These are phyloP conservation scores for Kickxella alabastrina DNA, from an alignment of 192 early-diverging fungal genomes.

Conservation along the genomic window DNA sequence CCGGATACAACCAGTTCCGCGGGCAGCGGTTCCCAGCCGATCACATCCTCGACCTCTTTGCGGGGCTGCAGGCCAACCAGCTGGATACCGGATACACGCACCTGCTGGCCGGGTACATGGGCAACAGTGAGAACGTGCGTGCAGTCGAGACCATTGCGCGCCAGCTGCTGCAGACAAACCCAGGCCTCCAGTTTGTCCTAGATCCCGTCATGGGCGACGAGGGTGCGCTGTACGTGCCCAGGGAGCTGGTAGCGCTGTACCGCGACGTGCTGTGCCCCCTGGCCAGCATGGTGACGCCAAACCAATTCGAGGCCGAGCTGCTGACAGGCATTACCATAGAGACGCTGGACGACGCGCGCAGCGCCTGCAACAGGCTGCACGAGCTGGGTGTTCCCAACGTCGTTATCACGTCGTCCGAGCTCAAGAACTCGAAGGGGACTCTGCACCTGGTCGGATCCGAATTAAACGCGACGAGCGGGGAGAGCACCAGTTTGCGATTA, in stretches of 20 bases:
- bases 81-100: conserved; percentile 70
- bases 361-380: conserved; percentile 65
- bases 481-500: conserved; percentile 59
- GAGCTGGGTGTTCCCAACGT: conserved; percentile 60
- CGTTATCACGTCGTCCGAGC: conserved; percentile 70
- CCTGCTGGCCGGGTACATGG: conserved; percentile 86
- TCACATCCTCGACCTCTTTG: conserved; percentile 65
- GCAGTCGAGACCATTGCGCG: conserved; percentile 56
- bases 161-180: conserved; percentile 53
- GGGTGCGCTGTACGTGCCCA: conserved; percentile 74
- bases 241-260: conserved; percentile 76
- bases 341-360: conserved; percentile 51
- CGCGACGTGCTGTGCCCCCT: conserved; percentile 61
- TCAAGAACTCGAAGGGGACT: conserved; percentile 26
- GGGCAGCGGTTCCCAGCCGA: conserved; percentile 64
- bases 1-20: conserved; percentile 72
- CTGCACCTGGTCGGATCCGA: conserved; percentile 55
- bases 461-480: background rate
- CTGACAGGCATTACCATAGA: conserved; percentile 58
- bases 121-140: conserved; percentile 61
- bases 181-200: conserved; percentile 53
- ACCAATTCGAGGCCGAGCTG: conserved; percentile 84
- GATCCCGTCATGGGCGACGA: conserved; percentile 94
- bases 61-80: conserved; percentile 70
- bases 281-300: conserved; percentile 82